These are phyloP conservation scores for Stagonosporopsis cucurbitacearum DNA, from an alignment of 2,329 filamentous ascomycete genomes.

Conservation along the genomic window DNA sequence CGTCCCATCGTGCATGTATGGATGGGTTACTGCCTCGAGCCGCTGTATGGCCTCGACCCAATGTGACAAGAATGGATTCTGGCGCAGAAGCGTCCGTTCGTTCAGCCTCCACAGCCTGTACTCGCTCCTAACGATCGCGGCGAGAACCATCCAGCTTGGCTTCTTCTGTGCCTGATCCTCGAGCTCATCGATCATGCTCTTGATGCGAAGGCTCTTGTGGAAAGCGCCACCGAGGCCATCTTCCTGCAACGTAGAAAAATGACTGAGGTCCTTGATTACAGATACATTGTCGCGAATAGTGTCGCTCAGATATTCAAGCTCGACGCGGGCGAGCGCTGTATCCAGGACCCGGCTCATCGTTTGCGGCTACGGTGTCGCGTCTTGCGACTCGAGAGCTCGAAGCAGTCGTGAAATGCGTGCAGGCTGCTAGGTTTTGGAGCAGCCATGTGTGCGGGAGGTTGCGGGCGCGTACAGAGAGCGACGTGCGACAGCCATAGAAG, in stretches of 20 bases:
- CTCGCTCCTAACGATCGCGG: constrained; percentile 46
- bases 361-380: constrained; percentile 25
- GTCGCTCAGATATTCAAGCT: constrained; percentile 35
- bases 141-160: constrained; percentile 33
- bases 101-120: constrained; percentile 45
- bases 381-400: constrained; percentile 23
- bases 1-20: not conserved
- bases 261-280: constrained; percentile 22
- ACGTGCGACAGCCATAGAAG: constrained; percentile 22
- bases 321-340: constrained; percentile 31
- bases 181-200: constrained; percentile 41
- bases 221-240: constrained; percentile 28
- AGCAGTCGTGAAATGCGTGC: constrained; percentile 17
- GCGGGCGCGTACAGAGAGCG: constrained; percentile 8
- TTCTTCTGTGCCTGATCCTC: constrained; percentile 26
- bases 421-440: constrained; percentile 15
- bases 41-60: constrained; percentile 48
- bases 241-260: constrained; percentile 6
- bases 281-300: constrained; percentile 22
- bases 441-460: constrained; percentile 29
- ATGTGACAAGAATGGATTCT: constrained; percentile 50
- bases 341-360: constrained; percentile 41
- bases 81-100: constrained; percentile 34
- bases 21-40: constrained; percentile 9
- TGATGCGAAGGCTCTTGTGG: constrained; percentile 39